These are phyloP conservation scores for Xylariaceae sp. DNA, from an alignment of 2,329 filamentous ascomycete genomes.

Conservation along the genomic window DNA sequence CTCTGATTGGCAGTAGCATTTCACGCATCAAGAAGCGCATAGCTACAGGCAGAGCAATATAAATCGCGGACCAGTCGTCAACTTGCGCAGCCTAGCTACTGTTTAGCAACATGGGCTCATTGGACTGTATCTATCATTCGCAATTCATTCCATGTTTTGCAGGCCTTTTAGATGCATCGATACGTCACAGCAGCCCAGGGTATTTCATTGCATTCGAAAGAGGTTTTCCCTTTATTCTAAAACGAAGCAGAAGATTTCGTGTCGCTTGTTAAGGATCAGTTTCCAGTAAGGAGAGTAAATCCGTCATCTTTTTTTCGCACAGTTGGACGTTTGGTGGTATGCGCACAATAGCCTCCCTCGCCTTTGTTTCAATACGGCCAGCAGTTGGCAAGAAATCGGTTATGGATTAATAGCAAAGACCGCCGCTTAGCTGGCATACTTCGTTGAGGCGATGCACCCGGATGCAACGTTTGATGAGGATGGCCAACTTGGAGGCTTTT, in stretches of 20 bases:
- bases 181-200: slow-evolving; percentile 27
- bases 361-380: slow-evolving; percentile 11
- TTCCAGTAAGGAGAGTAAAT: slow-evolving; percentile 4
- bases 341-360: not conserved
- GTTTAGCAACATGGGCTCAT: slow-evolving; percentile 10
- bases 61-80: not conserved
- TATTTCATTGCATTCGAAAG: slow-evolving; percentile 22
- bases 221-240: slow-evolving; percentile 1
- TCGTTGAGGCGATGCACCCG: not conserved
- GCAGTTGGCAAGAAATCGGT: slow-evolving; percentile 9
- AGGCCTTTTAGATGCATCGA: slow-evolving; percentile 29
- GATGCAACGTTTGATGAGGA: slow-evolving; percentile 11
- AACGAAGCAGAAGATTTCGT: slow-evolving; percentile 7
- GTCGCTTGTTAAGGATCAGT: slow-evolving; percentile 13
- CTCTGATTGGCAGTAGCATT: slow-evolving; percentile 27
- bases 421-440: not conserved
- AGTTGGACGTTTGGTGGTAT: slow-evolving; percentile 11
- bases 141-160: slow-evolving; percentile 28
- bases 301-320: slow-evolving; percentile 11
- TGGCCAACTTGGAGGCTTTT: not conserved
- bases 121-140: slow-evolving; percentile 17
- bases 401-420: not conserved
- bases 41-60: not conserved
- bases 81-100: slow-evolving; percentile 4
- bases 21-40: not conserved